Percentiles rank a stretch among this genome's conserved stretches.
Evolutionary conservation across 257 asterid species (phyloP).

Genomic region (Fraxinus americana): DNA sequence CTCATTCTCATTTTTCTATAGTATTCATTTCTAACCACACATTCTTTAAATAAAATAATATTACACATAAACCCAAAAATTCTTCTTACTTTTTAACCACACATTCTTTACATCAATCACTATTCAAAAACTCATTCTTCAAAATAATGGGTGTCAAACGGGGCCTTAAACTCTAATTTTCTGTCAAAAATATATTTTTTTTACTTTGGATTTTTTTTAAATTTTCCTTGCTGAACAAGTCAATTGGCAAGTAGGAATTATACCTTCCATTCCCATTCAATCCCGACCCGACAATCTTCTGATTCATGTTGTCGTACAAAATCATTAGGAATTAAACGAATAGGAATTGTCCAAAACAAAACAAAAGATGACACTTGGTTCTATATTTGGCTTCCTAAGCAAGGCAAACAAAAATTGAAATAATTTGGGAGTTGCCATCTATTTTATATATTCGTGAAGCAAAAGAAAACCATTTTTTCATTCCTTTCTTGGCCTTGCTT

Average conservation of each 20-base stretch:
- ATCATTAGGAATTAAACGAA: conserved; percentile 8
- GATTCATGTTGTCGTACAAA: neutral
- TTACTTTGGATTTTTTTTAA: neutral
- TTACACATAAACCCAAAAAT: too few relatives aligned
- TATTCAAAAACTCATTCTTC: too few relatives aligned
- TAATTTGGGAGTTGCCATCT: conserved; percentile 19
- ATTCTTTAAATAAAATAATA: too few relatives aligned
- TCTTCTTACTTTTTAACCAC: too few relatives aligned
- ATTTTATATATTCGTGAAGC: conserved; percentile 26
- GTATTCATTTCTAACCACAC: too few relatives aligned
- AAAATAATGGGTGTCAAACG: too few relatives aligned
- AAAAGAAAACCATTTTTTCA: conserved; percentile 23
- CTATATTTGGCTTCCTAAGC: conserved; percentile 17
- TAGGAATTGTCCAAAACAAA: conserved; percentile 2
- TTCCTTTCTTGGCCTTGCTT: conserved; percentile 22
- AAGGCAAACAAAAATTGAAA: conserved; percentile 21
- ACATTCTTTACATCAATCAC: too few relatives aligned
- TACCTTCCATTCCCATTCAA: neutral
- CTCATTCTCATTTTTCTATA: too few relatives aligned
- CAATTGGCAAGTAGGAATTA: neutral
- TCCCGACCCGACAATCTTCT: conserved; percentile 24
- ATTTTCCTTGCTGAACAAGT: neutral
- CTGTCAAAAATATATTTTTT: too few relatives aligned
- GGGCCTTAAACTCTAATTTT: too few relatives aligned
- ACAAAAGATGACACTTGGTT: neutral